phyloP scores from a whole-genome alignment of 176 grass and related monocot genomes.

The Dactylis glomerata region DNA sequence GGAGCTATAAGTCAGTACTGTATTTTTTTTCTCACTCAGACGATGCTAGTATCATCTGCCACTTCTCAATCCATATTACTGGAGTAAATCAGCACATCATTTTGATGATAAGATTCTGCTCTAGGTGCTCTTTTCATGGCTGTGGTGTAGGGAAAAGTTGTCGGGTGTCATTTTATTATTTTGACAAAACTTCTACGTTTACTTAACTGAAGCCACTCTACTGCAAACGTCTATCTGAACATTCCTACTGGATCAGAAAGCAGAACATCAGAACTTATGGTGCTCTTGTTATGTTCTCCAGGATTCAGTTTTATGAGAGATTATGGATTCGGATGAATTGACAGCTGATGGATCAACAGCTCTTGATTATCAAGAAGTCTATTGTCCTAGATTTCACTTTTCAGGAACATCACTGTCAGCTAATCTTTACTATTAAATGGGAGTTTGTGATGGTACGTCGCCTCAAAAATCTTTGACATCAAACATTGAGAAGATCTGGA shows the following conservation, averaged over 20 bases:
- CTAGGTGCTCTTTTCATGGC: background rate
- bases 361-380: background rate
- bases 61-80: background rate
- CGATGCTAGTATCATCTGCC: background rate
- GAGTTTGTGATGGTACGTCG: too few species aligned
- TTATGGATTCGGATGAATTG: background rate
- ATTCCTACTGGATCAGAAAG: background rate
- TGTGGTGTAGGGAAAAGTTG: background rate
- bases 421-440: too few species aligned
- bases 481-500: too few species aligned
- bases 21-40: too few species aligned
- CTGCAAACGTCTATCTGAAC: background rate
- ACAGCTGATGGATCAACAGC: background rate
- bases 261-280: background rate
- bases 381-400: background rate
- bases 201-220: background rate
- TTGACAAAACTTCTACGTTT: background rate
- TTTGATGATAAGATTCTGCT: background rate
- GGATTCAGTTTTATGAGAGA: background rate
- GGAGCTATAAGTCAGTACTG: too few species aligned
- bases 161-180: background rate
- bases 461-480: too few species aligned
- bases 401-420: too few species aligned
- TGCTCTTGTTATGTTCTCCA: background rate
- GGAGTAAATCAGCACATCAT: background rate